A percentile compares a stretch with the other conserved stretches of the same genome.
Evolutionary conservation across 768 basidiomycete species (phyloP).

Genomic region (Lentinula lateritia): DNA sequence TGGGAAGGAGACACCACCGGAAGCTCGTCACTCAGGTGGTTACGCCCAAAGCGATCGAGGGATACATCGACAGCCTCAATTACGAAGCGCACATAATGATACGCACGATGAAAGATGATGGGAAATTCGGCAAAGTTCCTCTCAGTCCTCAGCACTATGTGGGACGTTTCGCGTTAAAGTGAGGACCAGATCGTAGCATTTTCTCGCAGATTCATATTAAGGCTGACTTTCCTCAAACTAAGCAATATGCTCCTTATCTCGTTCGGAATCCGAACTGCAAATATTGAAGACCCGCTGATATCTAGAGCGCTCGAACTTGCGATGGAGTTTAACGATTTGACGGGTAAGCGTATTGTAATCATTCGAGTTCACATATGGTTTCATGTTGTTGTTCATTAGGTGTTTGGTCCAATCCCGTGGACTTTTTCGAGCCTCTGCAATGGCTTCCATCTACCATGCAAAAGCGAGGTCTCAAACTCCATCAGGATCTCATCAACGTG

Average conservation of each 20-base stretch:
- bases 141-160: slow-evolving; percentile 15
- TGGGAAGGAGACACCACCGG: slow-evolving; percentile 19
- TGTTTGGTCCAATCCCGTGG: slow-evolving; percentile 38
- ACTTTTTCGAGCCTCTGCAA: slow-evolving; percentile 39
- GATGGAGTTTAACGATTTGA: slow-evolving; percentile 20
- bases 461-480: slow-evolving; percentile 32
- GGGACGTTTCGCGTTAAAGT: slow-evolving; percentile 18
- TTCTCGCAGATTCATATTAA: too few species aligned
- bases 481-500: slow-evolving; percentile 27
- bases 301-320: slow-evolving; percentile 13
- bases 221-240: too few species aligned
- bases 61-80: slow-evolving; percentile 12
- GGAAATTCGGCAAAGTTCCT: slow-evolving; percentile 10
- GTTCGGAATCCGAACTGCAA: slow-evolving; percentile 17
- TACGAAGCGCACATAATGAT: slow-evolving; percentile 15
- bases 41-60: slow-evolving; percentile 13
- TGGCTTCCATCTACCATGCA: slow-evolving; percentile 31
- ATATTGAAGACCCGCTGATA: slow-evolving; percentile 15
- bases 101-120: slow-evolving; percentile 12
- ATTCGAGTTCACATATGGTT: too few species aligned
- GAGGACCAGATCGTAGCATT: background rate
- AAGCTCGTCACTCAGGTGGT: slow-evolving; percentile 17
- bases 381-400: slow-evolving; percentile 26
- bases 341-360: slow-evolving; percentile 8
- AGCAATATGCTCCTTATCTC: slow-evolving; percentile 20